Evolutionary conservation across 1,139 yeast species (phyloP).

Genomic region (Blastobotrys petasosporus): DNA sequence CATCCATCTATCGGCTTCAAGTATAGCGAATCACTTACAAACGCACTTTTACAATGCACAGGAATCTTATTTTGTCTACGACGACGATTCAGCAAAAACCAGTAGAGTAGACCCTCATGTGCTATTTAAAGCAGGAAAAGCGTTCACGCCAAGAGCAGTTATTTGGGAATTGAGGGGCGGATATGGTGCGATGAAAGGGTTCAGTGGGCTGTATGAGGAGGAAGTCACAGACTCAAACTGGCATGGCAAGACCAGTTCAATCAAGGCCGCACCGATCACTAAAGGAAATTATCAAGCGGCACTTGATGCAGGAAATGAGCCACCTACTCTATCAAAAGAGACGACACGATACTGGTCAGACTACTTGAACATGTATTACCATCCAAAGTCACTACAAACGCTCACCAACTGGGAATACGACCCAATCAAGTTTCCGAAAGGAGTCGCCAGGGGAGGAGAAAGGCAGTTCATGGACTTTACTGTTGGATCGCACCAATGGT

Average conservation of each 20-base stretch:
- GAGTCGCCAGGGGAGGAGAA: slow-evolving; percentile 37
- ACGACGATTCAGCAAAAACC: slow-evolving; percentile 29
- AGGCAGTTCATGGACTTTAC: slow-evolving; percentile 38
- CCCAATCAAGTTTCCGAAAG: slow-evolving; percentile 36
- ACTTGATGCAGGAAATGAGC: slow-evolving; percentile 44
- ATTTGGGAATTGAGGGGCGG: slow-evolving; percentile 61
- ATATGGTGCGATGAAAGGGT: slow-evolving; percentile 29
- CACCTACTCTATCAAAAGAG: slow-evolving; percentile 32
- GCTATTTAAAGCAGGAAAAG: slow-evolving; percentile 44
- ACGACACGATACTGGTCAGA: slow-evolving; percentile 76
- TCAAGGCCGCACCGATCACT: slow-evolving; percentile 24
- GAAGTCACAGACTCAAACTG: slow-evolving; percentile 16
- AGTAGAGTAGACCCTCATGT: slow-evolving; percentile 43
- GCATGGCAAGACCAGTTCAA: slow-evolving; percentile 5
- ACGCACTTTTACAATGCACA: slow-evolving; percentile 81
- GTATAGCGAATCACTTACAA: slow-evolving; percentile 60
- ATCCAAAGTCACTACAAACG: slow-evolving; percentile 52
- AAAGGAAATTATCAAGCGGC: slow-evolving; percentile 58
- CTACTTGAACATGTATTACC: slow-evolving; percentile 60
- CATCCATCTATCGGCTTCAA: slow-evolving; percentile 64
- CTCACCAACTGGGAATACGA: slow-evolving; percentile 54
- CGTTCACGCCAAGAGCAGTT: slow-evolving; percentile 71
- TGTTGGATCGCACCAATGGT: slow-evolving; percentile 48
- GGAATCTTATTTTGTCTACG: slow-evolving; percentile 58
- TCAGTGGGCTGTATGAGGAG: slow-evolving; percentile 23